phyloP scores from a whole-genome alignment of 1,284 basidiomycete species.

The Athelia psychrophila region DNA sequence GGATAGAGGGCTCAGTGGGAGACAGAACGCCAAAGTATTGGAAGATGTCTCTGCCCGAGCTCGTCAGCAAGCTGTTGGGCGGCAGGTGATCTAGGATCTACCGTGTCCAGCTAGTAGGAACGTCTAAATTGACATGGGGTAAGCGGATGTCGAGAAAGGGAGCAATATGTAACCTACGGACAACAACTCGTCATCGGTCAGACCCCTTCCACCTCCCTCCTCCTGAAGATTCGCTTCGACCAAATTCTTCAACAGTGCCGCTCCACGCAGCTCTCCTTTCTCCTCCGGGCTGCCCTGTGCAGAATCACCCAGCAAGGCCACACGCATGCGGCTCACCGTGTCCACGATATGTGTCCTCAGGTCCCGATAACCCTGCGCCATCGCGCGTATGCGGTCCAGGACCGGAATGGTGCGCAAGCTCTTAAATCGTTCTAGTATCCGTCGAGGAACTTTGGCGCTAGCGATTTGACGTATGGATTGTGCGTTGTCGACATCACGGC shows the following conservation, averaged over 20 bases:
- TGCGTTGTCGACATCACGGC: slow-evolving; percentile 28
- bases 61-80: neutral
- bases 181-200: slow-evolving; percentile 41
- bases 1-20: slow-evolving; percentile 43
- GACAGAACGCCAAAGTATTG: slow-evolving; percentile 38
- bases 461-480: slow-evolving; percentile 26
- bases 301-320: slow-evolving; percentile 19
- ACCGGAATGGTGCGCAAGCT: slow-evolving; percentile 20
- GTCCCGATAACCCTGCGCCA: slow-evolving; percentile 28
- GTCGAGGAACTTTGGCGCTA: slow-evolving; percentile 30
- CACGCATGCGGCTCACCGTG: slow-evolving; percentile 31
- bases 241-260: slow-evolving; percentile 38
- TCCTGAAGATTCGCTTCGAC: slow-evolving; percentile 43
- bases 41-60: slow-evolving; percentile 37
- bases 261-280: slow-evolving; percentile 25
- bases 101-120: slow-evolving; percentile 41
- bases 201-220: slow-evolving; percentile 21
- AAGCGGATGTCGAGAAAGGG: neutral
- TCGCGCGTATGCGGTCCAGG: slow-evolving; percentile 10
- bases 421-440: slow-evolving; percentile 31
- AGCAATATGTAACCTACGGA: slow-evolving; percentile 42
- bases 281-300: too few relatives aligned
- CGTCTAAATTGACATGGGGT: slow-evolving; percentile 24
- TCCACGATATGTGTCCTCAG: slow-evolving; percentile 37
- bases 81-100: slow-evolving; percentile 10